These are phyloP conservation scores for Carnegiea gigantea DNA, from an alignment of 179 eudicot species.

Conservation along the genomic window DNA sequence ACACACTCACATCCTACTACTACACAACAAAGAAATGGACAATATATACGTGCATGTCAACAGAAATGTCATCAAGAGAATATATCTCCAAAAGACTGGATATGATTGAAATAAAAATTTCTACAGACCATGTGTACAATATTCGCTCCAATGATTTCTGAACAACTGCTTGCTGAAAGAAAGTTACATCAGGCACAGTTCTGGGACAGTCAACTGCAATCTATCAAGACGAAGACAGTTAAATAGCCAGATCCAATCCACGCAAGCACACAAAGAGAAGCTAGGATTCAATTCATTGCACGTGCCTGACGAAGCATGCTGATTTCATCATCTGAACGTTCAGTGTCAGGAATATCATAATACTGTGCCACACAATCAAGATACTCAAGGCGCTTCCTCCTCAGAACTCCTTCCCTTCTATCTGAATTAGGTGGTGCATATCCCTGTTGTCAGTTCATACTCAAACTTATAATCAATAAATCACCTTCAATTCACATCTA, in stretches of 20 bases:
- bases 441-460: conserved; percentile 95
- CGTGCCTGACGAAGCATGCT: conserved; percentile 98
- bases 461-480: conserved; percentile 42
- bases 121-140: conserved; percentile 83
- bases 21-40: neutral
- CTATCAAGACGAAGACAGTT: conserved; percentile 36
- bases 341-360: conserved; percentile 83
- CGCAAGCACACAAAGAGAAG: conserved; percentile 7
- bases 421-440: conserved; percentile 99
- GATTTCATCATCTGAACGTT: conserved; percentile 96
- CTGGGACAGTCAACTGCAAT: conserved; percentile 96
- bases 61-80: neutral
- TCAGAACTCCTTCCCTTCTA: conserved; percentile 97
- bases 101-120: neutral
- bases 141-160: conserved; percentile 98
- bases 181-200: conserved; percentile 93
- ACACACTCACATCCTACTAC: neutral
- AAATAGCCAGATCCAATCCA: neutral
- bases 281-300: conserved; percentile 6
- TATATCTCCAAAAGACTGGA: neutral
- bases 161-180: conserved; percentile 86
- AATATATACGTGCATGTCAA: too few species aligned
- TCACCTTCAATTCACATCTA: conserved; percentile 12
- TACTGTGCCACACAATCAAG: conserved; percentile 86
- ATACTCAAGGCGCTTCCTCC: conserved; percentile 92